Evolutionary conservation across 2,329 filamentous ascomycete genomes (phyloP).

Genomic region (Diaporthe citri): DNA sequence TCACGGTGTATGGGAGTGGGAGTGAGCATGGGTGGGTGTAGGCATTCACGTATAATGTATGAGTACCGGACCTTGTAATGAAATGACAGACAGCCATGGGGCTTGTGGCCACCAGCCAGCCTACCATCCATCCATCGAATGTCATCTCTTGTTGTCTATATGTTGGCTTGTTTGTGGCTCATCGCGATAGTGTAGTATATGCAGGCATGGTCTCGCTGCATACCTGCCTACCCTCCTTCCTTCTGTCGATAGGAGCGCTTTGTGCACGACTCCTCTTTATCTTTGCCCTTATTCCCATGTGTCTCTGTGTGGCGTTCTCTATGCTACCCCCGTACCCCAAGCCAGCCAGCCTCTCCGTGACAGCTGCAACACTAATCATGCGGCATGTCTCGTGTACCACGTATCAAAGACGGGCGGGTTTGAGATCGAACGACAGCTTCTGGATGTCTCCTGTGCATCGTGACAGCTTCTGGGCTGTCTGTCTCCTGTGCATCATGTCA

Average conservation of each 20-base stretch:
- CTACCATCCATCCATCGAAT: no score
- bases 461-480: background rate
- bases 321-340: no score
- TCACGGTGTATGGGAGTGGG: background rate
- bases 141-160: background rate
- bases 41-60: constrained; percentile 29
- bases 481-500: background rate
- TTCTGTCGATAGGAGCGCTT: background rate
- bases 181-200: background rate
- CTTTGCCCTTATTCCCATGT: background rate
- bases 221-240: background rate
- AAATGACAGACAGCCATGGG: background rate
- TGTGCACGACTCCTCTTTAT: background rate
- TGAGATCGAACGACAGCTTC: background rate
- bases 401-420: background rate
- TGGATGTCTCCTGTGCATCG: background rate
- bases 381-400: background rate
- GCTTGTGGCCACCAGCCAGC: background rate
- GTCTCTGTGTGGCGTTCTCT: no score
- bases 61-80: constrained; percentile 25
- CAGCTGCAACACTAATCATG: background rate
- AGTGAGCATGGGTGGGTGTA: background rate
- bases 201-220: background rate
- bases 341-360: background rate
- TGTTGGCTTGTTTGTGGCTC: background rate